phyloP scores from a whole-genome alignment of 345 rosid species.

The Draba incana region DNA sequence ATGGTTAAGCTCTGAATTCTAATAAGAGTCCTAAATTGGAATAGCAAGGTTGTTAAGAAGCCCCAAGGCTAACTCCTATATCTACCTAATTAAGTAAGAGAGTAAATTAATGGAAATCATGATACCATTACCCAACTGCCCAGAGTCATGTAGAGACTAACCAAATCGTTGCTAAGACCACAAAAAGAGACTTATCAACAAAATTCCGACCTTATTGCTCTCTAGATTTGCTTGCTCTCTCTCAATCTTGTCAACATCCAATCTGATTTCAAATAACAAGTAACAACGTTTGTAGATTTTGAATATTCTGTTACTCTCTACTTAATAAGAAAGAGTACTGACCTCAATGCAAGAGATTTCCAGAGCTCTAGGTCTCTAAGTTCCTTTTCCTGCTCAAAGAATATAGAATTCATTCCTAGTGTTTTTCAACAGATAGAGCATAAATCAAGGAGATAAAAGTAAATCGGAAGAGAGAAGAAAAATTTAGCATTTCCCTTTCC shows the following conservation, averaged over 20 bases:
- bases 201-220: constrained; percentile 66
- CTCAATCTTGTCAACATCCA: constrained; percentile 60
- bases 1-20: background rate
- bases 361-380: constrained; percentile 58
- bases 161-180: constrained; percentile 60
- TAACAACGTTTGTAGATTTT: background rate
- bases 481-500: constrained; percentile 70
- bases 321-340: constrained; percentile 32
- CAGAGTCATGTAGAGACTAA: constrained; percentile 54
- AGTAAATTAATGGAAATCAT: constrained; percentile 74
- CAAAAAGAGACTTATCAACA: constrained; percentile 66
- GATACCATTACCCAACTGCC: constrained; percentile 78
- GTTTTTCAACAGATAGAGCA: background rate
- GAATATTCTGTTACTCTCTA: background rate
- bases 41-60: constrained; percentile 14
- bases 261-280: constrained; percentile 45
- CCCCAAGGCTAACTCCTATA: constrained; percentile 5
- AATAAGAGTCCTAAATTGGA: background rate
- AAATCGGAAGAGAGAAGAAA: background rate
- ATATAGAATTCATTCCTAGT: background rate
- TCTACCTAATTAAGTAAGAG: constrained; percentile 42
- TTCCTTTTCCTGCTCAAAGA: constrained; percentile 57
- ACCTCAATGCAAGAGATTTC: constrained; percentile 77
- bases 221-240: constrained; percentile 62
- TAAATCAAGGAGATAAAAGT: background rate